These are phyloP conservation scores for Cardamine occulta DNA, from an alignment of 345 rosid genomes.

Conservation along the genomic window DNA sequence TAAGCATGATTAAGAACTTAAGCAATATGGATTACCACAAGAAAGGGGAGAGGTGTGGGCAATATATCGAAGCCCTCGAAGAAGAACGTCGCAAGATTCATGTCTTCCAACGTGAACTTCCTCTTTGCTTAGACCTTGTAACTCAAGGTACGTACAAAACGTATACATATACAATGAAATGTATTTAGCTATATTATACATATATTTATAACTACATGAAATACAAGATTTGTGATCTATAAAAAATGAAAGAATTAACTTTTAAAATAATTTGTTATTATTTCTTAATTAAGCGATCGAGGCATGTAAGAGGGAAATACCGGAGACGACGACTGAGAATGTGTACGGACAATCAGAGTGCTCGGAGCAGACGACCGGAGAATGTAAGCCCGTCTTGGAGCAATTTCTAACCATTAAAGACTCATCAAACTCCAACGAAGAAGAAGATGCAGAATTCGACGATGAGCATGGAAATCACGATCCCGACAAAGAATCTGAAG, in stretches of 20 bases:
- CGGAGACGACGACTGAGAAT: conserved; percentile 59
- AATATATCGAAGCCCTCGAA: conserved; percentile 73
- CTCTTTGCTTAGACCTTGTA: conserved; percentile 90
- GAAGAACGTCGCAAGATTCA: conserved; percentile 90
- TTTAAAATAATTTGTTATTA: background rate
- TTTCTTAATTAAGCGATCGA: conserved; percentile 80
- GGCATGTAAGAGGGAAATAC: conserved; percentile 70
- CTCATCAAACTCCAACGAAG: conserved; percentile 38
- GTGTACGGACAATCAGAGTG: conserved; percentile 73
- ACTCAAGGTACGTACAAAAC: conserved; percentile 60
- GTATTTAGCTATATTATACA: background rate
- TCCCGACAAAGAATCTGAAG: conserved; percentile 40
- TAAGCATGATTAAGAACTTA: conserved; percentile 34
- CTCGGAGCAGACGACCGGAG: conserved; percentile 84
- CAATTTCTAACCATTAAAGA: conserved; percentile 76
- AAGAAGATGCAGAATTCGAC: conserved; percentile 54
- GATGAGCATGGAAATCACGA: conserved; percentile 43
- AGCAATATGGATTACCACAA: conserved; percentile 53
- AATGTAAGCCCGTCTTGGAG: conserved; percentile 70
- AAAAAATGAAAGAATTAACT: background rate
- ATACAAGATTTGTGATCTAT: background rate
- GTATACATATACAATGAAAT: background rate
- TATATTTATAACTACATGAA: background rate
- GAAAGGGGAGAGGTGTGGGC: conserved; percentile 60
- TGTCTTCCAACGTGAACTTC: conserved; percentile 94